Evolutionary conservation across 352 stramenopile genomes (phyloP), one percentile per base, ranked within the genome.

Genomic region (Phytophthora boehmeriae): DNA sequence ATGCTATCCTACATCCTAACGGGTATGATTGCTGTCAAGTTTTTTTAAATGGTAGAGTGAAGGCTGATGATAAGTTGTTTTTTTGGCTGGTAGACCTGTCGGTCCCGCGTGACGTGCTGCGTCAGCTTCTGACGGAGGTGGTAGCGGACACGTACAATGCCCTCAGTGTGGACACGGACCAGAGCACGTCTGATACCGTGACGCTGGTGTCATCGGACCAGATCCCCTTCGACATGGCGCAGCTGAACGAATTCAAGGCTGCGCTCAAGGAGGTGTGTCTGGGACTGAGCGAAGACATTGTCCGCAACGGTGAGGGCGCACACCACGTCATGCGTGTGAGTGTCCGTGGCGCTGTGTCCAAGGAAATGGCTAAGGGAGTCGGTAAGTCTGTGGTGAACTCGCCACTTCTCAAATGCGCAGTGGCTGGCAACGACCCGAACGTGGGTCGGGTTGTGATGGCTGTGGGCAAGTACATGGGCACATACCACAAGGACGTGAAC

Each of bases 361-460:
- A 83, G 28, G 73, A 75, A 5, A 91, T 96, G 73, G 89, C 91
- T 43, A 90, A 96, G 63, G 86, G 85, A 20, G 78, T 98, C 16
- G 93, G 90, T 68, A 96, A 97, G 73, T 92, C 82, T n/a, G 73
- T 98, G 22, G 88, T 98, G 35, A 98, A 98, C 77, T 98, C 92
- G 30, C 97, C 96, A 25, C 80, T 99, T 50, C 96, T 99, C 72
- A 99, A 99, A 84, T 98, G 95, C 64, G 97, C 97, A 8, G 92
- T 99, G 22, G 92, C 95, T 10, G 97, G 97, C 44, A 99, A 99
- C 62, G 97, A 99, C 80, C 96, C 97, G 41, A 99, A 99, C 73
- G 98, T 98, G 44, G 97, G 97, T 3, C 85, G 97, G 16, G 84
- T 99, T 46, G 91, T 98, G 34, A 98, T 92, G 68, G 97, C 97